Base-by-base conservation (phyloP, 345 rosid species). In the Turnera subulata region DNA sequence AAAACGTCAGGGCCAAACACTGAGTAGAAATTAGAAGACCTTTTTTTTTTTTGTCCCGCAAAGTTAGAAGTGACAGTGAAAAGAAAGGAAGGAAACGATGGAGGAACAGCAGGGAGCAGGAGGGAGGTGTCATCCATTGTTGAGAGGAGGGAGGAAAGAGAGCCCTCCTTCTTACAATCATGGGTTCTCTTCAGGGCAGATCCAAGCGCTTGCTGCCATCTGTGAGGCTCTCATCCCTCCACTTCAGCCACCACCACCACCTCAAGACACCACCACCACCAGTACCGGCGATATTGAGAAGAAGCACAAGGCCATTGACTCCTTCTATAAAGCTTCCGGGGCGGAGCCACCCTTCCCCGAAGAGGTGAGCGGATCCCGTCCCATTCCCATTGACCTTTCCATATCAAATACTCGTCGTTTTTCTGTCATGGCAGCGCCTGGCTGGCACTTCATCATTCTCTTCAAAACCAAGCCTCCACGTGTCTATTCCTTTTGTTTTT, bases 201-300 rank as follows among this genome's bases (percentile, higher is more conserved):
- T 91, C 52, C 80, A 80, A 58, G 47, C 86, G 10, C 78, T 91
- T 13, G 48, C 86, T 43, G 78, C 82, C 32, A 67, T 85, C 43
- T 85, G 84, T 52, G 84, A 78, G 65, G 54, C 92, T 12, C 46
- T 91, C 38, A 58, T 91, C 58, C 95, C 96, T 76, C 77, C 86
- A 11, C 49, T 87, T 8, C 5, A 29, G 23, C 62, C 82, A 2
- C 18, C 86, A 11, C 49, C 85, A 4, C 5, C 4, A 21, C 62
- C 82, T 1, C 18, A 50, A 2, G 66, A 66, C 18, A 15, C 24
- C 37, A 52, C 51, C 17, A 17, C 25, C 52, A 53, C 44, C 68
- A 62, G 17, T 45, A 29, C 40, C 72, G 12, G 33, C n/a, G n/a
- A n/a, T n/a, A n/a, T 50, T 22, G 68, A 84, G 46, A 35, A 84